These are phyloP conservation scores for Pyrenochaeta sp. DNA, from an alignment of 2,329 filamentous ascomycete genomes.

Conservation along the genomic window DNA sequence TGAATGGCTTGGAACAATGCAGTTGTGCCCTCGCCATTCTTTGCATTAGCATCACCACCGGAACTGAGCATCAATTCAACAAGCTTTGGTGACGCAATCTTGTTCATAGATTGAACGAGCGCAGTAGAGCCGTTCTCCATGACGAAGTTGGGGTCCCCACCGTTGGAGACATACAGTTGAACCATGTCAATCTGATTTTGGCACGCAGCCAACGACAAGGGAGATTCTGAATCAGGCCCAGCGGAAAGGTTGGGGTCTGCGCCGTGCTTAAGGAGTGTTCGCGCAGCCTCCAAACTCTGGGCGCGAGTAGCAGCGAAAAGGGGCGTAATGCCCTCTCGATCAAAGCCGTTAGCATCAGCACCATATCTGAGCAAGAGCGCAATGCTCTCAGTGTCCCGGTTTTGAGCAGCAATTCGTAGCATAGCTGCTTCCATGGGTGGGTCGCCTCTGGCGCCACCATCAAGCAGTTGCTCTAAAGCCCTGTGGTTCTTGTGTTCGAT, in stretches of 20 bases:
- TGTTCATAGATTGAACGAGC: conserved; percentile 67
- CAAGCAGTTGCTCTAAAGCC: conserved; percentile 50
- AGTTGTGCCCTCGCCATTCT: conserved; percentile 69
- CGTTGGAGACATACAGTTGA: conserved; percentile 68
- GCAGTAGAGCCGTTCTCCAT: conserved; percentile 67
- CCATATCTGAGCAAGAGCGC: conserved; percentile 37
- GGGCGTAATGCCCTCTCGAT: conserved; percentile 39
- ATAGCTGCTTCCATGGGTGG: conserved; percentile 38
- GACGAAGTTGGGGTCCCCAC: conserved; percentile 63
- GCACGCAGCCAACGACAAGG: conserved; percentile 60
- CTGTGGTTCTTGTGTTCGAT: conserved; percentile 71
- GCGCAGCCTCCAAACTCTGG: conserved; percentile 54
- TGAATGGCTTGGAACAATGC: conserved; percentile 69
- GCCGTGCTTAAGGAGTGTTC: conserved; percentile 43
- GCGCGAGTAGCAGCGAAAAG: conserved; percentile 36
- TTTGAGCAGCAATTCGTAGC: conserved; percentile 39
- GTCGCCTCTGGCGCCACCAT: conserved; percentile 41
- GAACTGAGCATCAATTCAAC: conserved; percentile 67
- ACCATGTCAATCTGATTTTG: conserved; percentile 64
- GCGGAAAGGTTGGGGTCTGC: conserved; percentile 35
- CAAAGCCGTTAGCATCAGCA: conserved; percentile 39
- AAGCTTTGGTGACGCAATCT: conserved; percentile 62
- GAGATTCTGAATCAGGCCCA: conserved; percentile 61
- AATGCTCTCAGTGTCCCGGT: conserved; percentile 40
- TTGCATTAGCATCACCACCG: conserved; percentile 64